phyloP scores from a whole-genome alignment of 176 grass and related monocot species.

The Oryza meyeriana region DNA sequence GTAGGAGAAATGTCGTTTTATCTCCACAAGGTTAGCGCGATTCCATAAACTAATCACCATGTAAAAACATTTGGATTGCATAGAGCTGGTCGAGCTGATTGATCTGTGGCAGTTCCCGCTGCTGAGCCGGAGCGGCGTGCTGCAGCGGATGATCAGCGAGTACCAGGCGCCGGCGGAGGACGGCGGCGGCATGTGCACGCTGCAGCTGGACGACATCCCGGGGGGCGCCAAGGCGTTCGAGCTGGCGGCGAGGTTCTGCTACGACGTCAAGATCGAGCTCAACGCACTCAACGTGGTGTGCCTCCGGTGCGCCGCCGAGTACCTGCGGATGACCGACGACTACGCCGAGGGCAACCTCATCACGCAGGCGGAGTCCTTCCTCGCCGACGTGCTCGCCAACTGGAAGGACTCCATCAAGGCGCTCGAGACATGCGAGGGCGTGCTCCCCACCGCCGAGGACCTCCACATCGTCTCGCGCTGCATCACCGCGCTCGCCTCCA shows the following conservation, averaged over 20 bases:
- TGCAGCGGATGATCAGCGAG: conserved; percentile 67
- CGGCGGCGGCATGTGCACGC: conserved; percentile 48
- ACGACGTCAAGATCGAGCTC: conserved; percentile 77
- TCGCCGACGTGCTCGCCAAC: conserved; percentile 49
- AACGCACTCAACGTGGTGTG: conserved; percentile 71
- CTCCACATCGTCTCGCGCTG: conserved; percentile 65
- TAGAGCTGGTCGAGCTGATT: neutral
- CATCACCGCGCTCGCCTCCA: conserved; percentile 70
- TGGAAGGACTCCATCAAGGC: conserved; percentile 90
- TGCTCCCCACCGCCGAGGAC: conserved; percentile 62
- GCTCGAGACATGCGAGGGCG: conserved; percentile 67
- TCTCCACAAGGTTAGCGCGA: conserved; percentile 61
- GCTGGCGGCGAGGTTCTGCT: conserved; percentile 80
- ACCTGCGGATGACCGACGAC: conserved; percentile 84
- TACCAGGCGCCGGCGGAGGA: conserved; percentile 33
- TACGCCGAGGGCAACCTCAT: conserved; percentile 79
- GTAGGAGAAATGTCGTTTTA: conserved; percentile 69
- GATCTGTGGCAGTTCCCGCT: conserved; percentile 57
- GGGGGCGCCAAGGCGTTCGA: conserved; percentile 86
- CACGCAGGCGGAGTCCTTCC: conserved; percentile 68
- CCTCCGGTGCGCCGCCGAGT: conserved; percentile 71
- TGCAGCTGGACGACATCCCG: conserved; percentile 75
- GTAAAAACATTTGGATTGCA: neutral
- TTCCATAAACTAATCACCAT: neutral
- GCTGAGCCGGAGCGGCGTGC: conserved; percentile 68